phyloP scores from a whole-genome alignment of 2,329 filamentous ascomycete genomes.

The Stagonosporopsis tanaceti region DNA sequence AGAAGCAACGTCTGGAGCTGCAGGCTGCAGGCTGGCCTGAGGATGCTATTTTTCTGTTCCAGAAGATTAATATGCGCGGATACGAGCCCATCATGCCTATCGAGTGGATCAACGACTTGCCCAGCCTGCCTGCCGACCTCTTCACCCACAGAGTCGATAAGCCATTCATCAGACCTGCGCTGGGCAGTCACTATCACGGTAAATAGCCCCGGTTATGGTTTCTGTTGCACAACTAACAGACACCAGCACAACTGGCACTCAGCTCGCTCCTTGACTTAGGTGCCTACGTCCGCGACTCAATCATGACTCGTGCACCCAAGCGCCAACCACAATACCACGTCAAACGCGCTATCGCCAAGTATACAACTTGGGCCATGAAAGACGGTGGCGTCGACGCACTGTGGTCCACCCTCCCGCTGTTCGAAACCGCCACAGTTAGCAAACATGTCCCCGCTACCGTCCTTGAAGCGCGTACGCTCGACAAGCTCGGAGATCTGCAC shows the following conservation, averaged over 20 bases:
- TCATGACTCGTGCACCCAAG: slow-evolving; percentile 47
- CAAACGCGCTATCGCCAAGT: slow-evolving; percentile 54
- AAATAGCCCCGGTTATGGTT: slow-evolving; percentile 8
- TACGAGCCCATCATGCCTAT: slow-evolving; percentile 63
- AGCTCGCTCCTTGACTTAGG: slow-evolving; percentile 60
- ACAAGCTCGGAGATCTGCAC: slow-evolving; percentile 55
- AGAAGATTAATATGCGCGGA: slow-evolving; percentile 63
- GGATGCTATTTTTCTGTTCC: slow-evolving; percentile 61
- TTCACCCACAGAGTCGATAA: slow-evolving; percentile 56
- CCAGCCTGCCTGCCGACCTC: slow-evolving; percentile 60
- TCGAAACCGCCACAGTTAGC: slow-evolving; percentile 55
- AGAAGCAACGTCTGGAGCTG: slow-evolving; percentile 39
- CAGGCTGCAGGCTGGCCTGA: slow-evolving; percentile 58
- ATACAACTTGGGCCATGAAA: slow-evolving; percentile 62
- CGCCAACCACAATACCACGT: slow-evolving; percentile 51
- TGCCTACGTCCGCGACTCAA: slow-evolving; percentile 60
- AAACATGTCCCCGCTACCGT: slow-evolving; percentile 49
- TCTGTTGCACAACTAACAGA: slow-evolving; percentile 17
- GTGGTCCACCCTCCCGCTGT: slow-evolving; percentile 52
- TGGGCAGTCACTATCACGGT: slow-evolving; percentile 58
- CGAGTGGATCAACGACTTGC: slow-evolving; percentile 63
- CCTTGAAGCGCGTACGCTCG: slow-evolving; percentile 54
- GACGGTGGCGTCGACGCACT: slow-evolving; percentile 56
- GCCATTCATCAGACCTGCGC: slow-evolving; percentile 57
- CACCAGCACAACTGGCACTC: slow-evolving; percentile 60